These are phyloP conservation scores for Eutrema japonicum DNA, from an alignment of 345 rosid species.

Conservation along the genomic window DNA sequence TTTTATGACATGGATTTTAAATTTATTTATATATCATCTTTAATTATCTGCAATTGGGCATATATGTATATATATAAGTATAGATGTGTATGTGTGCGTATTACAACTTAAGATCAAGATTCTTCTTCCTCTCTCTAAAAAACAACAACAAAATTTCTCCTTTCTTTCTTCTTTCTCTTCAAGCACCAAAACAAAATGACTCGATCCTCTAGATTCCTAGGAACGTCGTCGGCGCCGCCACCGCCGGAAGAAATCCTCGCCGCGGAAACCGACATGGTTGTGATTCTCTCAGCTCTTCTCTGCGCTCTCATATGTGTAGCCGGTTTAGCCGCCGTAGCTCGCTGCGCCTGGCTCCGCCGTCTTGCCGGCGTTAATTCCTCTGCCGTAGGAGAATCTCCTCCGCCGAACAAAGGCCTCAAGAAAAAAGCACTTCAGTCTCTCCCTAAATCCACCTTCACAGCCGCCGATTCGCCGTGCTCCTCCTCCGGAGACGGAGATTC, in stretches of 20 bases:
- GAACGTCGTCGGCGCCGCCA: conserved; percentile 45
- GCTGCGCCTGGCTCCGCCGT: conserved; percentile 71
- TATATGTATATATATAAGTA: conserved; percentile 35
- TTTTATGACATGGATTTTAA: conserved; percentile 31
- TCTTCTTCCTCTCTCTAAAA: conserved; percentile 26
- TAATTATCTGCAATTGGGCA: conserved; percentile 24
- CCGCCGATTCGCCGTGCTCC: conserved; percentile 14
- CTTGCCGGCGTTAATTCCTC: conserved; percentile 34
- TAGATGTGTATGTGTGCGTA: conserved; percentile 34
- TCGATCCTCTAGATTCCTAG: conserved; percentile 49
- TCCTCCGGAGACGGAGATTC: conserved; percentile 28
- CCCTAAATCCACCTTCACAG: conserved; percentile 62
- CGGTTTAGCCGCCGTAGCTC: conserved; percentile 69
- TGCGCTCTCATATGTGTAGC: conserved; percentile 75
- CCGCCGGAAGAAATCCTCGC: conserved; percentile 46
- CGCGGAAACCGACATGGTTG: conserved; percentile 68
- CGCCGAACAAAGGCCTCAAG: conserved; percentile 71
- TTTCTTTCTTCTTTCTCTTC: conserved; percentile 9
- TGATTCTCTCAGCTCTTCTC: conserved; percentile 69
- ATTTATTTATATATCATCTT: not conserved
- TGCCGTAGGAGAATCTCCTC: conserved; percentile 28
- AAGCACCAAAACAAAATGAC: conserved; percentile 40
- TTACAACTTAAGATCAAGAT: conserved; percentile 32
- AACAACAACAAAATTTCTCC: not conserved
- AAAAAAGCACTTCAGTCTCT: conserved; percentile 66